These are phyloP conservation scores for Furculomyces boomerangus DNA, from an alignment of 371 early-diverging fungal genomes.

Conservation along the genomic window DNA sequence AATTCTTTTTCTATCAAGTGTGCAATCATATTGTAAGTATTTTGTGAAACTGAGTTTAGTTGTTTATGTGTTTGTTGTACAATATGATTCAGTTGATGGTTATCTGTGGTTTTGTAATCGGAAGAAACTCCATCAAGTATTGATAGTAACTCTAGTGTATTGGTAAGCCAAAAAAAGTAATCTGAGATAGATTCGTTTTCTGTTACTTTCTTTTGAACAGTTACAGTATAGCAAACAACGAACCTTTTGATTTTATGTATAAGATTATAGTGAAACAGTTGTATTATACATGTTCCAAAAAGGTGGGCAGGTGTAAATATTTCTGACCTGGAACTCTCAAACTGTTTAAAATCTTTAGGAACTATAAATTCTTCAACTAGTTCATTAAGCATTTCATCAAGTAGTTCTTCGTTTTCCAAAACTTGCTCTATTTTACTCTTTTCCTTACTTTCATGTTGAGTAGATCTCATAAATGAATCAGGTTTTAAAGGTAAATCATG, in stretches of 20 bases:
- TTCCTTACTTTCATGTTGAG: too few relatives aligned
- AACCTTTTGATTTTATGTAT: slow-evolving; percentile 57
- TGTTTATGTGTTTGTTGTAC: too few relatives aligned
- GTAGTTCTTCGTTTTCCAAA: slow-evolving; percentile 46
- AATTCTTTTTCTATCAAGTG: too few relatives aligned
- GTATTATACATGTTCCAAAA: slow-evolving; percentile 63
- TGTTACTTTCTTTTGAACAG: slow-evolving; percentile 52
- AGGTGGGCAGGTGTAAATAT: slow-evolving; percentile 86
- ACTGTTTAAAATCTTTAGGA: slow-evolving; percentile 60
- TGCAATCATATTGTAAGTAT: too few relatives aligned
- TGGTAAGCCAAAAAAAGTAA: slow-evolving; percentile 81
- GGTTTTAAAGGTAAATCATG: too few relatives aligned
- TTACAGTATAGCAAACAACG: slow-evolving; percentile 67
- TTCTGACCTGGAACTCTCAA: slow-evolving; percentile 54
- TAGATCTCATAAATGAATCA: too few relatives aligned
- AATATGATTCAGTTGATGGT: too few relatives aligned
- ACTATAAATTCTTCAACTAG: slow-evolving; percentile 72
- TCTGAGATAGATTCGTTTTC: slow-evolving; percentile 48
- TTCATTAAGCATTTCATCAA: slow-evolving; percentile 72
- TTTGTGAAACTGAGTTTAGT: too few relatives aligned
- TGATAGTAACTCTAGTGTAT: slow-evolving; percentile 77
- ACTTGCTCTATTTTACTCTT: too few relatives aligned
- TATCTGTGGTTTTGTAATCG: too few relatives aligned
- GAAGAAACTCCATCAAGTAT: too few relatives aligned
- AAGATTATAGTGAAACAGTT: slow-evolving; percentile 74